Evolutionary conservation across 805 yeast species (phyloP).

Genomic region (Kluyveromyces dobzhanskii): DNA sequence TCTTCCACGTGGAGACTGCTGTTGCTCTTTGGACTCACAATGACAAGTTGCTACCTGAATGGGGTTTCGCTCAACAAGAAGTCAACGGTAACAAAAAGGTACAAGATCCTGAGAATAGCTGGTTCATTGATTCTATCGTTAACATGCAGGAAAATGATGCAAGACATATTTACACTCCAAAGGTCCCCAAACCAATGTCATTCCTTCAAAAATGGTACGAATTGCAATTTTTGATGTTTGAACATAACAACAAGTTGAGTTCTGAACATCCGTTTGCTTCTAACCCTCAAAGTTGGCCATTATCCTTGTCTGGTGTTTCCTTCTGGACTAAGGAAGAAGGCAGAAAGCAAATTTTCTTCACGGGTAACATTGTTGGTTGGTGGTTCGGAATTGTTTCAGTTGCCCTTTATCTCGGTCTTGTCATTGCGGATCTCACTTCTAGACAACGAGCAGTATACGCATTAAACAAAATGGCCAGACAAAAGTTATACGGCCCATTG

Average conservation of each 20-base stretch:
- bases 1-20: constrained; percentile 76
- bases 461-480: constrained; percentile 52
- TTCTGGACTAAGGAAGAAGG: constrained; percentile 79
- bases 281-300: constrained; percentile 86
- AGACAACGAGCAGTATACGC: constrained; percentile 60
- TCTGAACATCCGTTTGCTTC: constrained; percentile 95
- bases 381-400: constrained; percentile 68
- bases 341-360: constrained; percentile 73
- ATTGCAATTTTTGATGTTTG: constrained; percentile 81
- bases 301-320: constrained; percentile 82
- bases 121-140: constrained; percentile 68
- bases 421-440: constrained; percentile 68
- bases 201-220: constrained; percentile 87
- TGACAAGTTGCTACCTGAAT: constrained; percentile 79
- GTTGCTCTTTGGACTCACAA: constrained; percentile 94
- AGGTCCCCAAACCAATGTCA: constrained; percentile 51
- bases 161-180: constrained; percentile 59
- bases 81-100: constrained; percentile 89
- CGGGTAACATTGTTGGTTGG: constrained; percentile 89
- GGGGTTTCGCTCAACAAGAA: constrained; percentile 91
- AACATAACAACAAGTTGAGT: constrained; percentile 79
- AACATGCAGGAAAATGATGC: constrained; percentile 44
- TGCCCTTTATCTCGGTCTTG: constrained; percentile 52
- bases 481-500: constrained; percentile 67
- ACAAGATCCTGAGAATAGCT: constrained; percentile 55